Conservation (phyloP, 1,284 basidiomycete species). For the Cutaneotrichosporon mucoides region DNA sequence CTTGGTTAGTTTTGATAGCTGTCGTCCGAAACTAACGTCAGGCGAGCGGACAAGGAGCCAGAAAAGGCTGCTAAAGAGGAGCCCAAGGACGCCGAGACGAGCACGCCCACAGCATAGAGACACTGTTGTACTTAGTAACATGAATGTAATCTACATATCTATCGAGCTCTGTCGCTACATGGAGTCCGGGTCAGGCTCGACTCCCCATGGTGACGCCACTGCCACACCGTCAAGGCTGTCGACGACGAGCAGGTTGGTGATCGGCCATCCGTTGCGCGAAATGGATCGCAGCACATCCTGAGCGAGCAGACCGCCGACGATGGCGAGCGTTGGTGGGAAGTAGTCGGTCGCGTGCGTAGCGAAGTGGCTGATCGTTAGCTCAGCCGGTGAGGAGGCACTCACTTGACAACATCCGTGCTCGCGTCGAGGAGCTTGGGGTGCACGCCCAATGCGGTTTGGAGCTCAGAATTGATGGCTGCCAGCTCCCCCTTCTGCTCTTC, state of each 20-base stretch:
- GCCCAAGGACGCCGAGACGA: not conserved
- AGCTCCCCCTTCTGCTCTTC: slow-evolving; percentile 57
- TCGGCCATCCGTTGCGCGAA: slow-evolving; percentile 81
- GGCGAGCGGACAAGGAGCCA: slow-evolving; percentile 14
- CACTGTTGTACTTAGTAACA: slow-evolving; percentile 18
- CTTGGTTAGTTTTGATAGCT: slow-evolving; percentile 30
- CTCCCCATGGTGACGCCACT: slow-evolving; percentile 34
- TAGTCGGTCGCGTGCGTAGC: slow-evolving; percentile 71
- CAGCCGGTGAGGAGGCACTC: slow-evolving; percentile 8
- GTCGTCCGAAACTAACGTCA: slow-evolving; percentile 3
- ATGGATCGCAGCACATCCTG: slow-evolving; percentile 93
- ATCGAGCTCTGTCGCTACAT: not conserved
- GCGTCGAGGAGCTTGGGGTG: slow-evolving; percentile 60
- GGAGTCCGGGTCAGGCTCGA: slow-evolving; percentile 13
- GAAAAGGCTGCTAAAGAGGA: slow-evolving; percentile 1
- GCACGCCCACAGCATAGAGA: slow-evolving; percentile 6
- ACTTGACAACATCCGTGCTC: slow-evolving; percentile 53
- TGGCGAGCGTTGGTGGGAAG: slow-evolving; percentile 83
- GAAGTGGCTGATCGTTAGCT: slow-evolving; percentile 54
- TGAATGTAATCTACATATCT: slow-evolving; percentile 15
- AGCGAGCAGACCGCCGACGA: slow-evolving; percentile 87
- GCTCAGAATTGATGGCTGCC: slow-evolving; percentile 56
- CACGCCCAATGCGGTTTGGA: slow-evolving; percentile 62
- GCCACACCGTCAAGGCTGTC: slow-evolving; percentile 63
- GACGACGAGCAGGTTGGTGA: slow-evolving; percentile 87